phyloP scores from a whole-genome alignment of 139 green algal species.

The Closterium sp. region DNA sequence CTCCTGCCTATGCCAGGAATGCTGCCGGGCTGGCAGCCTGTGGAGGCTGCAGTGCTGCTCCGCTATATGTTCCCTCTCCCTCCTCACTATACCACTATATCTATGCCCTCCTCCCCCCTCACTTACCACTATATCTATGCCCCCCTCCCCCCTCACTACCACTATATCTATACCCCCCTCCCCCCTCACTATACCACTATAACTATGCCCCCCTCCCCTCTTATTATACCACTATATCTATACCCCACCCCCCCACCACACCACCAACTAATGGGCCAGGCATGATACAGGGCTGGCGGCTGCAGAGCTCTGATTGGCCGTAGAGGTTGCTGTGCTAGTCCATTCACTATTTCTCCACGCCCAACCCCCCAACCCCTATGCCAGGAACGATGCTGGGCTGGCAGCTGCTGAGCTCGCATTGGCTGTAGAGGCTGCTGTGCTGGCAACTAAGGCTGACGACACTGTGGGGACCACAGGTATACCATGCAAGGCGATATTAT shows the following conservation, averaged over 20 bases:
- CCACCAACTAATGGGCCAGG: too few relatives aligned
- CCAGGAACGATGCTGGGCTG: slow-evolving; percentile 82
- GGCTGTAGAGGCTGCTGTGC: slow-evolving; percentile 59
- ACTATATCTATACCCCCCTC: slow-evolving; percentile 57
- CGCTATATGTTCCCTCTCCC: slow-evolving; percentile 63
- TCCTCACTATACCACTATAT: not conserved
- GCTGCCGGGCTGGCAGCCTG: slow-evolving; percentile 85
- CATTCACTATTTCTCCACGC: too few relatives aligned
- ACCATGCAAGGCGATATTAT: too few relatives aligned
- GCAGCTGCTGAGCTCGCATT: slow-evolving; percentile 86
- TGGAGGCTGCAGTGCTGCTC: too few relatives aligned
- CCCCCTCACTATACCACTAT: not conserved
- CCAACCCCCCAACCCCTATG: too few relatives aligned
- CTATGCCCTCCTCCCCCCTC: not conserved
- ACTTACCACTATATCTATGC: not conserved
- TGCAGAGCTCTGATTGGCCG: slow-evolving; percentile 81
- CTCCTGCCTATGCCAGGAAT: slow-evolving; percentile 58
- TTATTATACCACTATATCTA: not conserved
- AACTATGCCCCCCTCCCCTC: not conserved
- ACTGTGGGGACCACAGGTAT: slow-evolving; percentile 78
- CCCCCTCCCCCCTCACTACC: slow-evolving; percentile 59
- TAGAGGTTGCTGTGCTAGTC: slow-evolving; percentile 60
- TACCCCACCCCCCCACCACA: not conserved
- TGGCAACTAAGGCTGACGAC: slow-evolving; percentile 68
- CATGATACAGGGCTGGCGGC: slow-evolving; percentile 86